Evolutionary conservation across 164 flowering plant genomes (phyloP), one percentile per base, ranked within the genome.

Genomic region (Piper betle): DNA sequence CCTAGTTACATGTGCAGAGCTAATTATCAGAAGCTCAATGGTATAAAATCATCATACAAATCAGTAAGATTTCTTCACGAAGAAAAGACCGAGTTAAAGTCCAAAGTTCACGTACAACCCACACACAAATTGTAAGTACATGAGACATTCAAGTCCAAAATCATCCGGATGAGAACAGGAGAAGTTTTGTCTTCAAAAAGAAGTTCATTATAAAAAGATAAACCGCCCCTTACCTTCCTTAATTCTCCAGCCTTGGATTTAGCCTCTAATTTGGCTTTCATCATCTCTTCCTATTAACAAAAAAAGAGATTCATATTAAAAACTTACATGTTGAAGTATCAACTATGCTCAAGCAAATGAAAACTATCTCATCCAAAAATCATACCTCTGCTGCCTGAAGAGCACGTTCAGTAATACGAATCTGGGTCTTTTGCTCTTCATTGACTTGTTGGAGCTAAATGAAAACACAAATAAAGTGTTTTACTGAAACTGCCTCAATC

Each of bases 341-440:
- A 37, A 42, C 48, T 37, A 19, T 18, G 38, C 9, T 55, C 4
- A 8, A 58, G 25, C n/a, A 9, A 37, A 40, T 39, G 11, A 19
- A 3, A 52, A 7, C 5, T 25, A 25, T 25, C 33, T 55, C 3
- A 19, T 9, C 11, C 2, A 55, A 19, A 39, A 56, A 64, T 5
- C 38, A 18, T 68, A 86, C 98, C 87, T 93, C 97, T 48, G 97
- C 92, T 39, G 78, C 75, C 70, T 74, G 80, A 70, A 86, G 91
- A 66, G 98, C 98, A 19, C 91, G 87, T 60, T 93, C 92, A 60
- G 88, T 81, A 80, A 87, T 90, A 43, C 78, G 79, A 52, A 88
- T 75, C 75, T 71, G 76, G 64, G 53, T 67, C 73, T 80, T 85
- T 69, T 93, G 94, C 46, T 84, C 88, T 39, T 85, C 87, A 74